These are phyloP conservation scores for Hypericum perforatum DNA, from an alignment of 345 rosid species.

Conservation along the genomic window DNA sequence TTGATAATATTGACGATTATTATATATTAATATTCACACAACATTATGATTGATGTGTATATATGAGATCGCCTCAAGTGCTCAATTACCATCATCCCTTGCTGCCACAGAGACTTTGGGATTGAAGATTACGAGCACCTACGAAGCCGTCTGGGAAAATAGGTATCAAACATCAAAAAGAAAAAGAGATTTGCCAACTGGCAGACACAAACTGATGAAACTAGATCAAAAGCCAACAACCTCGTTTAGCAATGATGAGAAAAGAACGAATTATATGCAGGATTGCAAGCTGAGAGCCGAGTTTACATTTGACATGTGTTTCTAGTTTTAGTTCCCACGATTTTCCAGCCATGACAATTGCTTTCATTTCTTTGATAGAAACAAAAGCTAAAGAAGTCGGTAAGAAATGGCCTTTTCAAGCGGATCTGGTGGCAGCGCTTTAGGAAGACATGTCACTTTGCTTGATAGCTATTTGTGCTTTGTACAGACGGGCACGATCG, in stretches of 20 bases:
- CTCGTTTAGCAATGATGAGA: too few species aligned
- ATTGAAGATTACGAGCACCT: not conserved
- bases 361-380: not conserved
- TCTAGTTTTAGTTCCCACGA: slow-evolving; percentile 22
- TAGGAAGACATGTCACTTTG: slow-evolving; percentile 13
- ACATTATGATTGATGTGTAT: too few species aligned
- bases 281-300: not conserved
- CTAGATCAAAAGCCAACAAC: slow-evolving; percentile 3
- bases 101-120: too few species aligned
- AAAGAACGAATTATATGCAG: not conserved
- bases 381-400: not conserved
- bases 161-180: slow-evolving; percentile 30
- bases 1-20: too few species aligned
- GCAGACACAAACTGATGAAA: slow-evolving; percentile 10
- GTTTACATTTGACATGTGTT: not conserved
- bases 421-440: slow-evolving; percentile 14
- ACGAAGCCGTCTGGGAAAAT: not conserved
- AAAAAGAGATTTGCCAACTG: slow-evolving; percentile 14
- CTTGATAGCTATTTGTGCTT: slow-evolving; percentile 30
- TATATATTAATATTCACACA: too few species aligned
- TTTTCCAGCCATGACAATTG: slow-evolving; percentile 3
- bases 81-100: too few species aligned
- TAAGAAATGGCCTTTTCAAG: slow-evolving; percentile 14
- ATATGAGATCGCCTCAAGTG: too few species aligned
- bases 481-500: slow-evolving; percentile 13